phyloP scores from a whole-genome alignment of 768 basidiomycete species.

The Amyloporia xantha region DNA sequence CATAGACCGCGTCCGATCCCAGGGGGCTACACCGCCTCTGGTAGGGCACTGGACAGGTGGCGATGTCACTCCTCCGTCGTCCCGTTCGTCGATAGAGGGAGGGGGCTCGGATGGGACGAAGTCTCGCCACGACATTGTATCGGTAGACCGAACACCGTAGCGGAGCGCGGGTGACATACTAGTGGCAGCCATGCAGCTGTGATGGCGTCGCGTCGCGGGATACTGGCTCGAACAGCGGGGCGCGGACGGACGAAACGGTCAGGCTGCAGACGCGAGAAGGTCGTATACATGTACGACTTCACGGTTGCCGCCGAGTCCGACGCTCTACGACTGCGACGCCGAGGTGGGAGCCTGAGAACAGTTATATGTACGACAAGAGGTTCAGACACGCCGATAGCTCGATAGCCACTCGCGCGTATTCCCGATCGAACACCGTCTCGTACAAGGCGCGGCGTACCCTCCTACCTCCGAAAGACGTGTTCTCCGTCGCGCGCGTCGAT shows the following conservation, averaged over 20 bases:
- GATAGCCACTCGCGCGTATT: constrained; percentile 20
- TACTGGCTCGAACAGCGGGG: constrained; percentile 22
- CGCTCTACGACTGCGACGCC: not conserved
- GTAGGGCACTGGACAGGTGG: too few species aligned
- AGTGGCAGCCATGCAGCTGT: constrained; percentile 18
- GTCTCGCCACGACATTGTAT: constrained; percentile 23
- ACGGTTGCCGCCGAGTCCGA: too few species aligned
- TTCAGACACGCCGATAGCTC: not conserved
- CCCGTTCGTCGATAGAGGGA: too few species aligned
- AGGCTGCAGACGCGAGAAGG: constrained; percentile 26
- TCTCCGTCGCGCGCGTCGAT: constrained; percentile 35
- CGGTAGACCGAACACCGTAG: constrained; percentile 29
- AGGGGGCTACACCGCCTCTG: too few species aligned
- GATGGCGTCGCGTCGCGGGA: too few species aligned
- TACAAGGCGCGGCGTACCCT: constrained; percentile 22
- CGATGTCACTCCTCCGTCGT: too few species aligned
- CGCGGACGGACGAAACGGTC: constrained; percentile 23
- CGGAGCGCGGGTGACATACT: constrained; percentile 28
- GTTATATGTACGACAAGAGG: not conserved
- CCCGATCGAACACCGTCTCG: constrained; percentile 45
- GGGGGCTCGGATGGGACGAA: too few species aligned
- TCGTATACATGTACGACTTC: constrained; percentile 28
- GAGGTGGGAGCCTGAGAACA: not conserved
- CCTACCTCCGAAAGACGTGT: constrained; percentile 30
- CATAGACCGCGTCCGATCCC: too few species aligned